A percentile compares a stretch with the other conserved stretches of the same genome.
phyloP scores from a whole-genome alignment of 2,329 filamentous ascomycete genomes.

The Monosporascus sp. region DNA sequence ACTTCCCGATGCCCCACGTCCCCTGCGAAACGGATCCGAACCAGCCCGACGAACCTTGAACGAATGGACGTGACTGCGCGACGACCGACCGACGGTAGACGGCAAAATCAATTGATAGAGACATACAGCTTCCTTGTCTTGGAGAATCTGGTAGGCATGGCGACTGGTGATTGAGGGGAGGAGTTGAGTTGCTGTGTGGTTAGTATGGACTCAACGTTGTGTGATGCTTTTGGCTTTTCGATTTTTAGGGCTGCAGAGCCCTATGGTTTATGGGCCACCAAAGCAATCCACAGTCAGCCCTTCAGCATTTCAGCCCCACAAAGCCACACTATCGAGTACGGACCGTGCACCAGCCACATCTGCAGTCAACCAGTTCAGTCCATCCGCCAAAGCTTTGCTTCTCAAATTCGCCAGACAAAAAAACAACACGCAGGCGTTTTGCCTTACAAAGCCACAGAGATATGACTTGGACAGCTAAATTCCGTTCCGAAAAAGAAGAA shows the following conservation, averaged over 20 bases:
- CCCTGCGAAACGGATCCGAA: not conserved
- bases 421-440: no score
- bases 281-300: constrained; percentile 7
- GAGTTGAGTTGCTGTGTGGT: constrained; percentile 9
- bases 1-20: not conserved
- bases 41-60: not conserved
- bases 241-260: not conserved
- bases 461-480: no score
- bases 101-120: constrained; percentile 10
- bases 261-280: not conserved
- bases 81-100: constrained; percentile 9
- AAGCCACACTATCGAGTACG: not conserved
- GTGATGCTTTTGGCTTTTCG: not conserved
- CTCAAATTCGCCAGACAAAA: no score
- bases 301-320: not conserved
- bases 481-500: no score
- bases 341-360: not conserved
- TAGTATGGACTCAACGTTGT: not conserved
- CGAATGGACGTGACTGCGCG: constrained; percentile 3
- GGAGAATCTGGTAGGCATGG: constrained; percentile 68
- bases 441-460: no score
- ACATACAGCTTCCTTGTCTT: constrained; percentile 77
- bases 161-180: constrained; percentile 29
- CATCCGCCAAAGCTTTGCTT: no score
- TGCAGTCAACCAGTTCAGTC: not conserved